A percentile compares a stretch with the other conserved stretches of the same genome.
These are phyloP conservation scores for Hyphopichia fennica DNA, from an alignment of 1,139 yeast species.

Conservation along the genomic window DNA sequence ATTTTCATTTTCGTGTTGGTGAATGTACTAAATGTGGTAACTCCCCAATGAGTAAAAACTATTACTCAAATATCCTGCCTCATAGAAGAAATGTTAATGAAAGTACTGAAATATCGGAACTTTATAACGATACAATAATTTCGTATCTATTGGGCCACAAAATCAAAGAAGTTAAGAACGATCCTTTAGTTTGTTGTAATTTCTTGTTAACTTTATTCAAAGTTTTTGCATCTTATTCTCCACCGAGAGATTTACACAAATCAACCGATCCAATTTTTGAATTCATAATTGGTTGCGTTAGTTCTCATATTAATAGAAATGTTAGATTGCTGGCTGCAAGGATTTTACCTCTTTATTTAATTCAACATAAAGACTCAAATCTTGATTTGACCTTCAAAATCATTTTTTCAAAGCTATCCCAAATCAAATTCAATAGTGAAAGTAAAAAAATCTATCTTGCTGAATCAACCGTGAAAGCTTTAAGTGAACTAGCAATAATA, in stretches of 20 bases:
- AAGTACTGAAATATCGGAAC: conserved; percentile 18
- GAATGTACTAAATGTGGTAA: conserved; percentile 47
- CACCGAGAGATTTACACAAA: conserved; percentile 24
- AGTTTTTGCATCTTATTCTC: conserved; percentile 49
- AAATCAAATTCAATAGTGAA: conserved; percentile 32
- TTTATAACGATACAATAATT: conserved; percentile 24
- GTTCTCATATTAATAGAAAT: conserved; percentile 44
- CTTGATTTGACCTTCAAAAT: conserved; percentile 36
- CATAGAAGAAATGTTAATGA: conserved; percentile 23
- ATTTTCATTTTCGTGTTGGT: conserved; percentile 24
- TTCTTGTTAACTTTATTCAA: conserved; percentile 46
- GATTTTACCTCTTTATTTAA: conserved; percentile 45
- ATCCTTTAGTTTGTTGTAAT: conserved; percentile 39
- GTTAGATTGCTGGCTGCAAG: conserved; percentile 51
- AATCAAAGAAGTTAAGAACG: conserved; percentile 9
- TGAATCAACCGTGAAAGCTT: conserved; percentile 61
- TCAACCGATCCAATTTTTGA: conserved; percentile 18
- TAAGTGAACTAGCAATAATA: conserved; percentile 60
- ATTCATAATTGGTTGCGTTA: conserved; percentile 18
- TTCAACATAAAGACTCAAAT: conserved; percentile 31
- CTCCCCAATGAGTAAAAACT: conserved; percentile 20
- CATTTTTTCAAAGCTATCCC: conserved; percentile 34
- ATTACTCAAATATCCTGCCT: conserved; percentile 19
- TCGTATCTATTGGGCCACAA: conserved; percentile 16
- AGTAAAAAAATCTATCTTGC: conserved; percentile 40